Conservation (phyloP, 768 basidiomycete species). For the Sutorius australiensis region DNA sequence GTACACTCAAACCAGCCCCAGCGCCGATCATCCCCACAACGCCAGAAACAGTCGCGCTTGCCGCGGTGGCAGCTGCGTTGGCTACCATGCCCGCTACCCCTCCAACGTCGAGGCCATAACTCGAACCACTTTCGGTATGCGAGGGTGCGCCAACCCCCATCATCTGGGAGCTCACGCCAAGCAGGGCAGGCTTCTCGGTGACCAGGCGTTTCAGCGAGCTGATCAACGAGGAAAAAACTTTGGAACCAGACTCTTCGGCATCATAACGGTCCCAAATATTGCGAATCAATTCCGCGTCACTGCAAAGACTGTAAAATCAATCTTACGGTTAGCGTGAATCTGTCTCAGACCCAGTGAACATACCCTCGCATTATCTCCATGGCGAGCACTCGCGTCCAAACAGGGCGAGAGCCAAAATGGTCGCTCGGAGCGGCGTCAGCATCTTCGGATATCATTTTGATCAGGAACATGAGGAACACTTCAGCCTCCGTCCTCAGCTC, state of each 20-base stretch:
- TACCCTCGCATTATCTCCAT: conserved; percentile 92
- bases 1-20: conserved; percentile 65
- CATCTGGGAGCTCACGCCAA: conserved; percentile 80
- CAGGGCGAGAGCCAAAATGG: conserved; percentile 43
- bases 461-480: conserved; percentile 75
- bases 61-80: conserved; percentile 74
- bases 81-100: conserved; percentile 81
- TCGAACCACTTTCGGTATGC: conserved; percentile 26
- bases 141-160: conserved; percentile 66
- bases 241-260: conserved; percentile 53
- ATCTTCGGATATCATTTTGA: conserved; percentile 61
- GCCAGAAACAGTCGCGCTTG: conserved; percentile 78
- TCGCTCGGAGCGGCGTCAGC: conserved; percentile 28
- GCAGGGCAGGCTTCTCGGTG: conserved; percentile 81
- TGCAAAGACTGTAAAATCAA: conserved; percentile 53
- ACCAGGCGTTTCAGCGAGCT: conserved; percentile 81
- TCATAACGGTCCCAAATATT: conserved; percentile 81
- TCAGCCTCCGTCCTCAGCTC: conserved; percentile 83
- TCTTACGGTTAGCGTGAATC: conserved; percentile 1
- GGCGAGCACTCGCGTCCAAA: conserved; percentile 87
- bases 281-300: conserved; percentile 73
- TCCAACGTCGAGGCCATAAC: conserved; percentile 59
- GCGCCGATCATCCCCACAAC: conserved; percentile 84
- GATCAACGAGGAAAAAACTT: conserved; percentile 74
- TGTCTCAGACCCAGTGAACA: neutral